Conservation (phyloP, 2,329 filamentous ascomycete species). For the Colletotrichum tropicicola region DNA sequence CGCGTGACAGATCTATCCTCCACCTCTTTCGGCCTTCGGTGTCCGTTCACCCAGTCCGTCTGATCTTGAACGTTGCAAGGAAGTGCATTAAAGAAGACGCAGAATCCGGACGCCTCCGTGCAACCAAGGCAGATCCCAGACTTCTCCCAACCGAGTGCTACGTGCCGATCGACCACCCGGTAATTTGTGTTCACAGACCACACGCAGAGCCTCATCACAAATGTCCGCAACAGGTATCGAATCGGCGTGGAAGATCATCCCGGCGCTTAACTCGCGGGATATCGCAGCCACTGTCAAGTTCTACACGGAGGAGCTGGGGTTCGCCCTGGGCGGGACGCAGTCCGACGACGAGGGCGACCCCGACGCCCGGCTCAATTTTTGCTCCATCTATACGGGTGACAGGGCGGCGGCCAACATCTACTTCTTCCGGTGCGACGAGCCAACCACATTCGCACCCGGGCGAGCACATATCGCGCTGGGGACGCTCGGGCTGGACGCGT, state of each 20-base stretch:
- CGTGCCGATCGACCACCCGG: too few relatives aligned
- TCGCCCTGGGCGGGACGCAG: neutral
- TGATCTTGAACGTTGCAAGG: too few relatives aligned
- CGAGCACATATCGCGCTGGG: conserved; percentile 5
- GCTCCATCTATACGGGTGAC: conserved; percentile 2
- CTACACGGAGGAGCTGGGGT: conserved; percentile 6
- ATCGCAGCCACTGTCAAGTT: conserved; percentile 4
- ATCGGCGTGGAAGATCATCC: conserved; percentile 26
- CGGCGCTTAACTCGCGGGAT: neutral
- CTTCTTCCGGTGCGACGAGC: neutral
- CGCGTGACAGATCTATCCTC: too few relatives aligned
- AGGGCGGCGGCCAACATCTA: conserved; percentile 19
- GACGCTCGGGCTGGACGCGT: neutral
- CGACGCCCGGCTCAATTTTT: neutral
- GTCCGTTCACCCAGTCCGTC: too few relatives aligned
- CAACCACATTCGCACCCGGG: neutral
- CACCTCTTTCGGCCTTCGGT: too few relatives aligned
- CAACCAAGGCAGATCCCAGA: too few relatives aligned
- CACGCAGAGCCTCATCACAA: neutral
- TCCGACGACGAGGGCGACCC: neutral
- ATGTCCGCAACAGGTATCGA: neutral
- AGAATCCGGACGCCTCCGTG: too few relatives aligned
- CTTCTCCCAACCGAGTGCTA: too few relatives aligned
- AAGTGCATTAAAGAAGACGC: too few relatives aligned
- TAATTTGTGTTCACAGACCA: neutral